Base-by-base conservation (phyloP, 2,329 filamentous ascomycete species). In the Tolypocladium sp. region DNA sequence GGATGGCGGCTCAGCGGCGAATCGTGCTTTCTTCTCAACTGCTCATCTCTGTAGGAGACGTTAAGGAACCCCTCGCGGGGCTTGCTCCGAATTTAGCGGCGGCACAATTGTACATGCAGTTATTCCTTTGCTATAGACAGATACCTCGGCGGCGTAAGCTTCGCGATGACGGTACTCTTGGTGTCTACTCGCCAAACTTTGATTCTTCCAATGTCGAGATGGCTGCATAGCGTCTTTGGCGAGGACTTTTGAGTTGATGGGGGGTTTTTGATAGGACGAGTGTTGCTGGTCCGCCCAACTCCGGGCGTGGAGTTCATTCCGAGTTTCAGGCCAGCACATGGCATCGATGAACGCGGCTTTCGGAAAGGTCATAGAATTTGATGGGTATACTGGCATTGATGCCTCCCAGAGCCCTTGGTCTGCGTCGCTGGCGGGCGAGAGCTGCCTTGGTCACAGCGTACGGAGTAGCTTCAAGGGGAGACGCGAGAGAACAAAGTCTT, bases 261-360 rank as follows among this genome's bases (percentile, higher is more conserved):
- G 40, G n/a, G n/a, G 5, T 42, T 42, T 9, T n/a, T 7, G n/a
- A 8, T n/a, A 42, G 40, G 20, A 42, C 40, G 40, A n/a, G n/a
- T n/a, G n/a, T n/a, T n/a, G n/a, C n/a, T n/a, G n/a, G n/a, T n/a
- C n/a, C n/a, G n/a, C n/a, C n/a, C n/a, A n/a, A n/a, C n/a, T n/a
- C n/a, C n/a, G n/a, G n/a, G n/a, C n/a, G n/a, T n/a, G 38, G 12
- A 1, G 38, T 4, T 4, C 38, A 17, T 12, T 6, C 4, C 1
- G 12, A 40, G 66, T 54, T 51, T 27, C 60, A 1, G 63, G 37
- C 38, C 38, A 17, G 1, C 30, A 25, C 46, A 63, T 65, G 5
- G 69, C 65, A 6, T 41, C 1, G 0, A 65, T 52, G 10, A 63
- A 70, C 56, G 40, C 5, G 20, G 7, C 40, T 42, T n/a, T n/a